Evolutionary conservation across 2,329 filamentous ascomycete genomes (phyloP), one percentile per base, ranked within the genome.

Genomic region (Cercospora zeina): DNA sequence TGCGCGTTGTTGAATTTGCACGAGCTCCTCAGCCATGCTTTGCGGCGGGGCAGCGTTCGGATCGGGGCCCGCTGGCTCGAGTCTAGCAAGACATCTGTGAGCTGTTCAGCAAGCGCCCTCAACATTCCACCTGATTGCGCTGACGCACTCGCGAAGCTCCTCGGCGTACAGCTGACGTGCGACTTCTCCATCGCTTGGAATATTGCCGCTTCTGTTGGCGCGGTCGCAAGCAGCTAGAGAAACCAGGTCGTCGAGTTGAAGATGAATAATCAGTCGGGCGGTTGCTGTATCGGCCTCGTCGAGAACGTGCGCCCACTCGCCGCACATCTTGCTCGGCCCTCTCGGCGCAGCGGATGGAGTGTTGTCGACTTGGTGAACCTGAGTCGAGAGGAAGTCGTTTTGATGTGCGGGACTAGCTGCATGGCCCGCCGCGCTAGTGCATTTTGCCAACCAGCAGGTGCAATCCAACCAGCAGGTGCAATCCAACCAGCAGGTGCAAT

Each of bases 211-310:
- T 56, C 54, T 53, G 49, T 19, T 45, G 14, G 53, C 36, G 7
- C 34, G 31, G n/a, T 55, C 11, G 34, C 33, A 55, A 21, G 16
- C 34, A 0, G 36, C 34, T 10, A 39, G 24, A 8, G 33, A 39
- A 2, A 42, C 36, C 33, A 56, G 36, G 13, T 56, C 54, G 14
- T 56, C 33, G 21, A 39, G 54, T 31, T 56, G 54, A 5, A 56
- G 36, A 11, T 30, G 21, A 24, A 56, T 56, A 10, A 56, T 56
- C 6, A 39, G 33, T 16, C 34, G 33, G 14, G 54, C 54, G 11
- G 54, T 56, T n/a, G 33, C 54, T 13, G 33, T 30, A 42, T 56
- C 54, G 13, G 54, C 36, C 13, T 39, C 34, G 34, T 56, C 54
- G 9, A 56, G 34, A 10, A 56, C 54, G n/a, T 31, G 21, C 6